Evolutionary conservation across 2,329 filamentous ascomycete genomes (phyloP).

Genomic region (Colletotrichum tabaci): DNA sequence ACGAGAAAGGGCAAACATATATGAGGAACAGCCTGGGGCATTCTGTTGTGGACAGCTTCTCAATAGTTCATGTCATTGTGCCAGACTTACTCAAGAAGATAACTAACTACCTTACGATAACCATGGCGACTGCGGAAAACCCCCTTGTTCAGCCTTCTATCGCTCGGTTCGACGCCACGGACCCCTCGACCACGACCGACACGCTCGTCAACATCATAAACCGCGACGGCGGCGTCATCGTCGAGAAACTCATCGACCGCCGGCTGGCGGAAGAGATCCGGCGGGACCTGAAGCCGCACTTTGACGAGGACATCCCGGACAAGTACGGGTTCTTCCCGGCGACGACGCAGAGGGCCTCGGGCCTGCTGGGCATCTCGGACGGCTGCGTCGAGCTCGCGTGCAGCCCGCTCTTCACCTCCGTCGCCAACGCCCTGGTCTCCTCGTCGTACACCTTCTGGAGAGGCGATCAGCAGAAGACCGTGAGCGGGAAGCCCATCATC

Average conservation of each 20-base stretch:
- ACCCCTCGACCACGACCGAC: conserved; percentile 44
- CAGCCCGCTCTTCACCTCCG: conserved; percentile 52
- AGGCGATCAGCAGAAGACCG: conserved; percentile 50
- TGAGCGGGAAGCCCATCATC: conserved; percentile 54
- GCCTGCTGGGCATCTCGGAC: conserved; percentile 55
- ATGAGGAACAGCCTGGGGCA: too few species aligned
- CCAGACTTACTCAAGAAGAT: background rate
- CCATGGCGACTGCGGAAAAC: background rate
- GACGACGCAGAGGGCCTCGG: conserved; percentile 57
- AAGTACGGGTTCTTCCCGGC: conserved; percentile 56
- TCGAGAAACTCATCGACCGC: conserved; percentile 52
- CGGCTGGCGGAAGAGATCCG: conserved; percentile 53
- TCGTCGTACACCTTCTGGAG: conserved; percentile 56
- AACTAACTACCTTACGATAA: background rate
- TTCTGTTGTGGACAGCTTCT: background rate
- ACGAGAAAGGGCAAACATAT: too few species aligned
- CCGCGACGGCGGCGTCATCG: conserved; percentile 55
- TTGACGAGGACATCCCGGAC: conserved; percentile 54
- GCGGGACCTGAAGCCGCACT: conserved; percentile 54
- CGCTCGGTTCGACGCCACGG: conserved; percentile 41
- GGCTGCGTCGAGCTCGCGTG: conserved; percentile 55
- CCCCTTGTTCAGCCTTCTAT: background rate
- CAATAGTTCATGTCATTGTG: background rate
- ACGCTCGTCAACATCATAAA: conserved; percentile 46
- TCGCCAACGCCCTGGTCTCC: conserved; percentile 53